Percentiles rank a stretch among this genome's conserved stretches.
These are phyloP conservation scores for Ceratopteris richardii DNA, from an alignment of 75 land plant species.

Conservation along the genomic window DNA sequence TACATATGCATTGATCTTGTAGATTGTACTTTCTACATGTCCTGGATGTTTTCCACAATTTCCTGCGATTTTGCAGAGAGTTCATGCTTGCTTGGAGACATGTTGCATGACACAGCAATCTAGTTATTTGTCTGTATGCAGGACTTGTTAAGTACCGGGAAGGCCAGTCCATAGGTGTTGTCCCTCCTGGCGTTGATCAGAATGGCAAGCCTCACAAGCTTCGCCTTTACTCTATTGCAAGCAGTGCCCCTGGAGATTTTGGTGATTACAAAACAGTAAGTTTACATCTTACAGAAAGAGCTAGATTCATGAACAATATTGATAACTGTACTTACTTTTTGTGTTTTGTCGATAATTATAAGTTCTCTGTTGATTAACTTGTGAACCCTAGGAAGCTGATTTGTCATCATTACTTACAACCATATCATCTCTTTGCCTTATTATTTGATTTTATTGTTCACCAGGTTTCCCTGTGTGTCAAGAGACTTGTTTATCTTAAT, in stretches of 20 bases:
- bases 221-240: slow-evolving; percentile 93
- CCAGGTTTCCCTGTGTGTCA: slow-evolving; percentile 95
- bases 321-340: too few species aligned
- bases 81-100: too few species aligned
- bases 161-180: slow-evolving; percentile 93
- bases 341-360: too few species aligned
- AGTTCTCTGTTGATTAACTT: too few species aligned
- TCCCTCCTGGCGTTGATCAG: slow-evolving; percentile 80
- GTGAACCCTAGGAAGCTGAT: too few species aligned
- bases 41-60: too few species aligned
- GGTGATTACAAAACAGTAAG: slow-evolving; percentile 96
- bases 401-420: too few species aligned
- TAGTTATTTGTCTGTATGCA: too few species aligned
- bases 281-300: background rate
- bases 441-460: background rate
- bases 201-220: slow-evolving; percentile 97
- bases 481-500: slow-evolving; percentile 82
- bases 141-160: slow-evolving; percentile 91
- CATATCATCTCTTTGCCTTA: background rate
- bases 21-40: too few species aligned
- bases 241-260: slow-evolving; percentile 95
- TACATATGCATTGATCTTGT: too few species aligned
- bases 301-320: background rate
- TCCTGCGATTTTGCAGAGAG: too few species aligned
- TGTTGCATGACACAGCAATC: too few species aligned